phyloP scores from a whole-genome alignment of 2,329 filamentous ascomycete genomes.

The Grosmannia huntii region DNA sequence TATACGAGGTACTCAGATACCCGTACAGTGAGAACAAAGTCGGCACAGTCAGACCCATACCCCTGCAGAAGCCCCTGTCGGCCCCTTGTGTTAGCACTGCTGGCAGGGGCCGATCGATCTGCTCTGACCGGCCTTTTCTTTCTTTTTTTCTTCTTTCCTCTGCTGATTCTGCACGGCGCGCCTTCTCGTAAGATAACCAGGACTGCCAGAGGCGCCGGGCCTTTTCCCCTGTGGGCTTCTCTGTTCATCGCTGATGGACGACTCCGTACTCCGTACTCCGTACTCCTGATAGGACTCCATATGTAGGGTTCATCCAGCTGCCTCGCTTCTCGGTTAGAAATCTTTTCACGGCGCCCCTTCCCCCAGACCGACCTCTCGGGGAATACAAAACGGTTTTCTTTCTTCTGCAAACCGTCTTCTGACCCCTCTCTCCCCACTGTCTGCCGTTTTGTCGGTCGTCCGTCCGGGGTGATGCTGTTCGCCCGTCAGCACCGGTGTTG shows the following conservation, averaged over 20 bases:
- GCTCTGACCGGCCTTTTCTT: not conserved
- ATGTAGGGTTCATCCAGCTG: too few species aligned
- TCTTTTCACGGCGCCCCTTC: not conserved
- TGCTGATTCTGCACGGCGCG: not conserved
- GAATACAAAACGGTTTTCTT: not conserved
- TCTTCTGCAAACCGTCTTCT: not conserved
- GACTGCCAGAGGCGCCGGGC: too few species aligned
- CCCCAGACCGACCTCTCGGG: not conserved
- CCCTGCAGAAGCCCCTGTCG: not conserved
- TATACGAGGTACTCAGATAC: too few species aligned
- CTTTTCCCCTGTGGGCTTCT: too few species aligned
- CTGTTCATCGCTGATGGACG: too few species aligned
- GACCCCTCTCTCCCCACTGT: not conserved
- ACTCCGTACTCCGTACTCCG: too few species aligned
- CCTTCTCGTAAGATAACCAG: not conserved
- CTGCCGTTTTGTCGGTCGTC: not conserved
- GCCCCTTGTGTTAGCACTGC: not conserved
- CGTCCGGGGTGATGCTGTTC: not conserved
- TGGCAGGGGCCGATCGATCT: not conserved
- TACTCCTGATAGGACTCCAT: too few species aligned
- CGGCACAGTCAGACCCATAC: not conserved
- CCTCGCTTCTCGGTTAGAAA: not conserved
- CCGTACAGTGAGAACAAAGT: not conserved
- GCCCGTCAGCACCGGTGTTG: not conserved
- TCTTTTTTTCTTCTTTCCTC: too few species aligned